phyloP scores from a whole-genome alignment of 331 rosid species.

The Cydonia oblonga region DNA sequence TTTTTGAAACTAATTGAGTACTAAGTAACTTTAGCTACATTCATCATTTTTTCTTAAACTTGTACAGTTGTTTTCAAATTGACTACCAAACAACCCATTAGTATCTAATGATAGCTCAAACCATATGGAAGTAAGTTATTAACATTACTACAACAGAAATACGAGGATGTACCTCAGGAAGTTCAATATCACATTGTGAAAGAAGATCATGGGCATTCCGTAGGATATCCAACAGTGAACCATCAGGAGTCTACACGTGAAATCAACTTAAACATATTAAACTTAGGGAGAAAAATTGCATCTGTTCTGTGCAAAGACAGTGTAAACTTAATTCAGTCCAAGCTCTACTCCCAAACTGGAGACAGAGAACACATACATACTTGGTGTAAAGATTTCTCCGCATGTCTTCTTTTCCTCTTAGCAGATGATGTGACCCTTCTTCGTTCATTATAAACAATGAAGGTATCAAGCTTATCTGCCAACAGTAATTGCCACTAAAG shows the following conservation, averaged over 20 bases:
- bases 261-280: constrained; percentile 9
- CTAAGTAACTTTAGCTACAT: not conserved
- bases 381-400: constrained; percentile 72
- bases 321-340: not conserved
- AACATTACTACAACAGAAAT: constrained; percentile 1
- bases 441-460: constrained; percentile 74
- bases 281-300: not conserved
- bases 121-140: not conserved
- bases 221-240: constrained; percentile 73
- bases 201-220: constrained; percentile 82
- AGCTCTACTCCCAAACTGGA: not conserved
- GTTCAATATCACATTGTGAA: constrained; percentile 56
- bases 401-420: constrained; percentile 59
- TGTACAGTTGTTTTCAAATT: not conserved
- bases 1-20: not conserved
- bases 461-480: constrained; percentile 71
- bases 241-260: constrained; percentile 81
- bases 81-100: not conserved
- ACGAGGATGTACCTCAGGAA: constrained; percentile 61
- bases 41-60: not conserved
- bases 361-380: constrained; percentile 18
- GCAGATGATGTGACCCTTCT: constrained; percentile 94
- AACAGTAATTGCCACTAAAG: constrained; percentile 5
- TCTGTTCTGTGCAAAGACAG: not conserved
- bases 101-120: constrained; percentile 9